Evolutionary conservation across 768 basidiomycete species (phyloP).

Genomic region (Glaciozyma martinii): DNA sequence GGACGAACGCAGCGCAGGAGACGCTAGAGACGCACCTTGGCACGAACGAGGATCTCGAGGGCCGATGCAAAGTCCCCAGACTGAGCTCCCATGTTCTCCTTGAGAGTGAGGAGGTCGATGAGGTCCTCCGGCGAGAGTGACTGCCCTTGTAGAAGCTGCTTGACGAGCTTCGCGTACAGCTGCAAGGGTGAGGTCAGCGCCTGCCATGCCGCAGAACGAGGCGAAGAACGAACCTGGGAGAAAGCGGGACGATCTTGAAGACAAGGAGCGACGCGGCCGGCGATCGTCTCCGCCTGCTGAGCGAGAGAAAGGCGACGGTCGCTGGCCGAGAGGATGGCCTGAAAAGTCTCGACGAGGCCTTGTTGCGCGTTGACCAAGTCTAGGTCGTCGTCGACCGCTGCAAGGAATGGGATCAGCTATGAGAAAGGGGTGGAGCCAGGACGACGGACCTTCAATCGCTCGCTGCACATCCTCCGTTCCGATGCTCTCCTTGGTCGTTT

Average conservation of each 20-base stretch:
- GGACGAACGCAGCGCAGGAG: no score
- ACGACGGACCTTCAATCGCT: conserved; percentile 45
- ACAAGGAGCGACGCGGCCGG: conserved; percentile 7
- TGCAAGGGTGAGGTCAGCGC: conserved; percentile 34
- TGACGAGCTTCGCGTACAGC: conserved; percentile 63
- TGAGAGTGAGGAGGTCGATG: conserved; percentile 74
- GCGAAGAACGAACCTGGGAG: conserved; percentile 50
- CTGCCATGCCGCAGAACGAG: no score
- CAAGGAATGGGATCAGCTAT: neutral
- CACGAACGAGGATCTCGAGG: conserved; percentile 47
- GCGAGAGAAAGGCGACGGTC: conserved; percentile 9
- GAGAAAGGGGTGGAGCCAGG: neutral
- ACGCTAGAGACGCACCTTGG: conserved; percentile 39
- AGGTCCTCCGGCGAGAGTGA: conserved; percentile 67
- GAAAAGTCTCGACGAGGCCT: conserved; percentile 57
- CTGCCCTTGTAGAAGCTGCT: conserved; percentile 62
- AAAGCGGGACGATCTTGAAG: conserved; percentile 38
- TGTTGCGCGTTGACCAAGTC: conserved; percentile 82
- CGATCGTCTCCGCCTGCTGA: conserved; percentile 13
- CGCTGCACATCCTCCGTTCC: conserved; percentile 45
- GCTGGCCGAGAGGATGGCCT: conserved; percentile 33
- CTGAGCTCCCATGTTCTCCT: conserved; percentile 55
- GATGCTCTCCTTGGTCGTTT: conserved; percentile 45
- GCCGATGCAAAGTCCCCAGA: conserved; percentile 44
- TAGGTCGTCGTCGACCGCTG: conserved; percentile 76